Percentiles rank a stretch among this genome's conserved stretches.
phyloP scores from a whole-genome alignment of 2,329 filamentous ascomycete species.

The Aureobasidium uvarum region DNA sequence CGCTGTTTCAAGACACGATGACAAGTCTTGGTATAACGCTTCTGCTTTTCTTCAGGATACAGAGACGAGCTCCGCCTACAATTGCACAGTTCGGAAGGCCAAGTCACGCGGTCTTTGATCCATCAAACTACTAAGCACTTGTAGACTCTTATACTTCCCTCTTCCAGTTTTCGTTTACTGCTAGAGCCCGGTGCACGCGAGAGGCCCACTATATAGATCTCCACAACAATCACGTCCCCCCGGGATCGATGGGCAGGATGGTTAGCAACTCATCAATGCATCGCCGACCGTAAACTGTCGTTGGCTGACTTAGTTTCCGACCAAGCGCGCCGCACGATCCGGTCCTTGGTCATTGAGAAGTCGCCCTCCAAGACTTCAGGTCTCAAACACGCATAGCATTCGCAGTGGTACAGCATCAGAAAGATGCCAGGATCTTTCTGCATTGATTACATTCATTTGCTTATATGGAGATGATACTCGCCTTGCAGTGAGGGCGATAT shows the following conservation, averaged over 20 bases:
- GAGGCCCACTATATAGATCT: neutral
- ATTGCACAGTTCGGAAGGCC: neutral
- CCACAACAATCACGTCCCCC: neutral
- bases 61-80: neutral
- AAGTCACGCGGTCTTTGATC: neutral
- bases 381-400: neutral
- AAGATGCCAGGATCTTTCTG: neutral
- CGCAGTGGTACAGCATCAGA: conserved; percentile 5
- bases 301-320: neutral
- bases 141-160: neutral
- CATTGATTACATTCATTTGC: neutral
- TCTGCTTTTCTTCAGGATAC: neutral
- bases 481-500: neutral
- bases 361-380: neutral
- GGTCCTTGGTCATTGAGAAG: neutral
- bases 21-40: neutral
- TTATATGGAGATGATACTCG: neutral
- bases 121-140: neutral
- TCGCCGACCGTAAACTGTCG: neutral
- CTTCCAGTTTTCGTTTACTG: neutral
- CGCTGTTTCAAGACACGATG: conserved; percentile 7
- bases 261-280: conserved; percentile 1
- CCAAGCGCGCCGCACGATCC: no score
- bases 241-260: neutral
- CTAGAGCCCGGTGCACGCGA: conserved; percentile 1